Percentiles rank a stretch among this genome's conserved stretches.
Evolutionary conservation across 2,329 filamentous ascomycete species (phyloP).

Genomic region (Pseudopithomyces chartarum): DNA sequence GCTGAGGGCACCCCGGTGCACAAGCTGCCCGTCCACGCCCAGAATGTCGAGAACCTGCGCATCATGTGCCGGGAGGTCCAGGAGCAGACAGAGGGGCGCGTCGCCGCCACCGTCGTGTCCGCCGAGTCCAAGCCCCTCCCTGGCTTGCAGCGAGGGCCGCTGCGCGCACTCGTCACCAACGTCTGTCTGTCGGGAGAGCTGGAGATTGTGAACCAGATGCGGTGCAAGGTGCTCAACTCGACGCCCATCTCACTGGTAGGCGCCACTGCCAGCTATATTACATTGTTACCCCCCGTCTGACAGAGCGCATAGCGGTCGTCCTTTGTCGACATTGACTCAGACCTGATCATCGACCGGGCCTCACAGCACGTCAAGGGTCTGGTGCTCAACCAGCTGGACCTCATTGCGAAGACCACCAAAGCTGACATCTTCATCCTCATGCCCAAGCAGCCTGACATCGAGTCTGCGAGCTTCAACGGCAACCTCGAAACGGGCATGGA

Average conservation of each 20-base stretch:
- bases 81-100: constrained; percentile 64
- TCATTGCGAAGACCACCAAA: constrained; percentile 84
- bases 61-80: constrained; percentile 83
- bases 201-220: constrained; percentile 86
- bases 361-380: constrained; percentile 71
- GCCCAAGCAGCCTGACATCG: constrained; percentile 80
- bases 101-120: constrained; percentile 83
- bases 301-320: constrained; percentile 73
- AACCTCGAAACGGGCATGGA: constrained; percentile 78
- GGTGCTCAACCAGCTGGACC: constrained; percentile 84
- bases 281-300: constrained; percentile 18
- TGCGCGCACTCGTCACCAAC: constrained; percentile 68
- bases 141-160: constrained; percentile 55
- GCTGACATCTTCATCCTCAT: constrained; percentile 96
- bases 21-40: constrained; percentile 88
- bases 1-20: constrained; percentile 83
- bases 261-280: constrained; percentile 18
- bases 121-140: constrained; percentile 71
- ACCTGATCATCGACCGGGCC: constrained; percentile 80
- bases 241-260: constrained; percentile 91
- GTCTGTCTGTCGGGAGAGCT: constrained; percentile 88
- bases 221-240: constrained; percentile 87
- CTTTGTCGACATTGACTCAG: constrained; percentile 89
- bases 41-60: constrained; percentile 80
- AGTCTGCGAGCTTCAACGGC: constrained; percentile 77